A percentile compares a stretch with the other conserved stretches of the same genome.
Conservation (phyloP, 2,329 filamentous ascomycete genomes). For the Stagonosporopsis rhizophila region DNA sequence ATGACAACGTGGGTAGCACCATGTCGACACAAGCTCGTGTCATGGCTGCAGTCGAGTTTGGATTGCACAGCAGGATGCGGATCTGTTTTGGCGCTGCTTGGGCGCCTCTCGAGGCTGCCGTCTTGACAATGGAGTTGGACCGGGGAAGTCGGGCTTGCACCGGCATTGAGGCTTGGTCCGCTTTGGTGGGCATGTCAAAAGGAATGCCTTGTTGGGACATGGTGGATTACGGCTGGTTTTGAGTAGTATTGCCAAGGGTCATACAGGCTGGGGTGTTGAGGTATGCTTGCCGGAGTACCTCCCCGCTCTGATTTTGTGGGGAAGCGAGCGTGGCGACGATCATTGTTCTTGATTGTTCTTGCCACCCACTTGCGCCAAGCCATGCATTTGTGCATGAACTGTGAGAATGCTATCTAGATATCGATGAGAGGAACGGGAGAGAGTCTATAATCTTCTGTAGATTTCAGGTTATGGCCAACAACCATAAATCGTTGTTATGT, state of each 20-base stretch:
- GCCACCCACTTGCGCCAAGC: too few relatives aligned
- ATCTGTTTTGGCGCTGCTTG: conserved; percentile 29
- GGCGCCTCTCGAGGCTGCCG: conserved; percentile 5
- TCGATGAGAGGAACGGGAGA: too few relatives aligned
- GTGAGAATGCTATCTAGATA: too few relatives aligned
- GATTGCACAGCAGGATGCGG: conserved; percentile 58
- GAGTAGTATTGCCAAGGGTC: neutral
- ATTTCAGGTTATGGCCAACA: too few relatives aligned
- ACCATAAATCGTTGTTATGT: too few relatives aligned
- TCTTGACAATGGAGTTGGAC: conserved; percentile 10
- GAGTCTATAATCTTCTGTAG: too few relatives aligned
- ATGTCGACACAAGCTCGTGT: conserved; percentile 57
- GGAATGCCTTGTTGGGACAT: conserved; percentile 15
- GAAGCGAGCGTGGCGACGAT: neutral
- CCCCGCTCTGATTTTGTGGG: neutral
- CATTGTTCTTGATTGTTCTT: neutral
- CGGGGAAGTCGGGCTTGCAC: conserved; percentile 9
- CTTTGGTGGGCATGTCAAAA: conserved; percentile 9
- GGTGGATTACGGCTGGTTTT: neutral
- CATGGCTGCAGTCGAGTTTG: conserved; percentile 57
- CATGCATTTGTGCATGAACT: too few relatives aligned
- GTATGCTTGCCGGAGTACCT: neutral
- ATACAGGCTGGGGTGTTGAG: neutral
- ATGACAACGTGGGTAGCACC: conserved; percentile 53
- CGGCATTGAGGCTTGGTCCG: neutral